Conservation (phyloP, 225 moss, liverwort and hornwort species). For the Anthoceros angustus region DNA sequence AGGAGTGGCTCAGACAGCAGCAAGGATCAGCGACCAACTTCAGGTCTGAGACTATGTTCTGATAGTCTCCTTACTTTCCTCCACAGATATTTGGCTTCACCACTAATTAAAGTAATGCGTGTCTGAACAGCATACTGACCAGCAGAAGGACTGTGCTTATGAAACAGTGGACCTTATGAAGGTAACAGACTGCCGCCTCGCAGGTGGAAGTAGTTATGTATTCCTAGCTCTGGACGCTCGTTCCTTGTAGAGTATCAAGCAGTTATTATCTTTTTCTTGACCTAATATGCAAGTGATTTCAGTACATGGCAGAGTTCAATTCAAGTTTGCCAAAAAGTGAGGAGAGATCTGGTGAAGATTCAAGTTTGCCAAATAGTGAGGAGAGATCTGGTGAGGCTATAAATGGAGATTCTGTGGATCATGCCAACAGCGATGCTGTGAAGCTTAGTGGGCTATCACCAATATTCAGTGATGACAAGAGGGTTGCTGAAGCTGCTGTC, state of each 20-base stretch:
- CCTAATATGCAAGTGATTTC: conserved; percentile 12
- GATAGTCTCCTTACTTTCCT: not conserved
- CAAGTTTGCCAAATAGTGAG: too few species aligned
- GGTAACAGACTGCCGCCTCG: conserved; percentile 19
- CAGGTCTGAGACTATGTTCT: conserved; percentile 31
- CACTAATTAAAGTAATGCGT: not conserved
- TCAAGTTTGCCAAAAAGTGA: not conserved
- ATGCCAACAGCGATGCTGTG: conserved; percentile 18
- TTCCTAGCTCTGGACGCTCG: not conserved
- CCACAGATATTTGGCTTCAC: not conserved
- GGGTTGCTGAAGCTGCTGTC: conserved; percentile 50
- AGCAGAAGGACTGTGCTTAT: conserved; percentile 52
- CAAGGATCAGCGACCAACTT: conserved; percentile 76
- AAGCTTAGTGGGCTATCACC: conserved; percentile 47
- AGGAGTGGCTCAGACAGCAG: conserved; percentile 65
- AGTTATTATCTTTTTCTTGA: not conserved
- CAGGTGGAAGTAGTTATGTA: not conserved
- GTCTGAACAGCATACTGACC: conserved; percentile 50
- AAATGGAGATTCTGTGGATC: not conserved
- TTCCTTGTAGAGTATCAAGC: too few species aligned
- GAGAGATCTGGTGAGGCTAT: not conserved
- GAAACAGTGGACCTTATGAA: conserved; percentile 58
- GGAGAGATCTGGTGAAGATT: not conserved
- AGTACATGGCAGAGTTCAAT: conserved; percentile 95
- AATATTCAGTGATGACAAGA: conserved; percentile 63